Conservation (phyloP, 768 basidiomycete genomes). For the Tulasnella sp. region DNA sequence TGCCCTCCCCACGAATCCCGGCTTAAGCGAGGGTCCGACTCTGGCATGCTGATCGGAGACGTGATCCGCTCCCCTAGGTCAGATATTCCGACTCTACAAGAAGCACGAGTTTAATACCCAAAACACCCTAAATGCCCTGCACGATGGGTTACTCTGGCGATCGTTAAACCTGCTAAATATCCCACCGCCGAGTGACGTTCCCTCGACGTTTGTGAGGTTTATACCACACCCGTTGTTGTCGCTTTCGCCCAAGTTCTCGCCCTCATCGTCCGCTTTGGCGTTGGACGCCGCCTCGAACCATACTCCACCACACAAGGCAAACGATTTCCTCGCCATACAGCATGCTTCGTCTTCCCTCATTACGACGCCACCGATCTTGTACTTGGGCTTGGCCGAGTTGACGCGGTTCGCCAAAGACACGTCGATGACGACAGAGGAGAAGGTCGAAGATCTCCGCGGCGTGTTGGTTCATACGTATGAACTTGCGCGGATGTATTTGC, state of each 20-base stretch:
- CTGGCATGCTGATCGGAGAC: not conserved
- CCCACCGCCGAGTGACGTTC: not conserved
- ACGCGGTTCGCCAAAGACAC: not conserved
- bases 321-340: not conserved
- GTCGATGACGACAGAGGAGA: not conserved
- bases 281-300: not conserved
- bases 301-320: not conserved
- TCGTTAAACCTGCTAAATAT: not conserved
- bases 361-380: not conserved
- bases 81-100: constrained; percentile 9
- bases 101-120: constrained; percentile 4
- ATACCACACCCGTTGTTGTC: constrained; percentile 8
- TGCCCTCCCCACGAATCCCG: not conserved
- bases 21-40: too few relatives aligned
- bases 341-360: not conserved
- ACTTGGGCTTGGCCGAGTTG: not conserved
- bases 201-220: constrained; percentile 5
- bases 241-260: not conserved
- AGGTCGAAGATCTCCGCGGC: constrained; percentile 1
- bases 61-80: not conserved
- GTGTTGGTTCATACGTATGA: constrained; percentile 11
- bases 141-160: constrained; percentile 4
- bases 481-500: constrained; percentile 11
- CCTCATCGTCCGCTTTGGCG: not conserved
- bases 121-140: constrained; percentile 8